Conservation (phyloP, 306 rosid species). For the Quercus wislizeni region DNA sequence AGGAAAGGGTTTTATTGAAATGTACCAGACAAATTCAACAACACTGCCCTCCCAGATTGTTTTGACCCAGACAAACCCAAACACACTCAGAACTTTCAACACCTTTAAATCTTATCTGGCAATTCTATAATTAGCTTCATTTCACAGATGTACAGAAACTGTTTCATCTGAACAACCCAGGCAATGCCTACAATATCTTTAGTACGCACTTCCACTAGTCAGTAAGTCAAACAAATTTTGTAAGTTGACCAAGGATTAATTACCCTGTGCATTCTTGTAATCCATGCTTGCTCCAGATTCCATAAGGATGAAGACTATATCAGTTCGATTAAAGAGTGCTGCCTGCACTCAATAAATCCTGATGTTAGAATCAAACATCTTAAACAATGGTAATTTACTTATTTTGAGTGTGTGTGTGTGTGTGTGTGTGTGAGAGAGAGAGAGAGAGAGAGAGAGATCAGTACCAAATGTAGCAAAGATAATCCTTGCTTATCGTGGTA, state of each 20-base stretch:
- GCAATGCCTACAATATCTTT: not conserved
- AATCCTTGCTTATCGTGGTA: conserved; percentile 89
- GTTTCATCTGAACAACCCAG: not conserved
- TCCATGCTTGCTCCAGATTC: conserved; percentile 85
- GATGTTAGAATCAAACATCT: conserved; percentile 17
- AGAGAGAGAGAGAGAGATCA: conserved; percentile 21
- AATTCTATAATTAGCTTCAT: not conserved
- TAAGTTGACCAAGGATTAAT: conserved; percentile 21
- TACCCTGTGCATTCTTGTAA: conserved; percentile 95
- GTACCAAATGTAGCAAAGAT: conserved; percentile 90
- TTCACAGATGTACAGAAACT: no score
- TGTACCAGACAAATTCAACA: not conserved
- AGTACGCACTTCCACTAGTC: not conserved
- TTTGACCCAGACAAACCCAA: not conserved
- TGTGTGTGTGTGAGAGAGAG: not conserved
- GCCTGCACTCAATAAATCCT: conserved; percentile 54
- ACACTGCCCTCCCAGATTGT: not conserved
- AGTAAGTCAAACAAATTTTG: not conserved
- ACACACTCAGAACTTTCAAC: not conserved
- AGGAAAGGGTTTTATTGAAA: not conserved
- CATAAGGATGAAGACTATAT: conserved; percentile 86
- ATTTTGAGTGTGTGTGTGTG: not conserved
- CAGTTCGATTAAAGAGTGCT: conserved; percentile 95
- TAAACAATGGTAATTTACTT: not conserved
- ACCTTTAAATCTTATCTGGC: not conserved